A percentile compares a stretch with the other conserved stretches of the same genome.
These are phyloP conservation scores for Xylaria palmicola DNA, from an alignment of 495 filamentous ascomycete species.

Conservation along the genomic window DNA sequence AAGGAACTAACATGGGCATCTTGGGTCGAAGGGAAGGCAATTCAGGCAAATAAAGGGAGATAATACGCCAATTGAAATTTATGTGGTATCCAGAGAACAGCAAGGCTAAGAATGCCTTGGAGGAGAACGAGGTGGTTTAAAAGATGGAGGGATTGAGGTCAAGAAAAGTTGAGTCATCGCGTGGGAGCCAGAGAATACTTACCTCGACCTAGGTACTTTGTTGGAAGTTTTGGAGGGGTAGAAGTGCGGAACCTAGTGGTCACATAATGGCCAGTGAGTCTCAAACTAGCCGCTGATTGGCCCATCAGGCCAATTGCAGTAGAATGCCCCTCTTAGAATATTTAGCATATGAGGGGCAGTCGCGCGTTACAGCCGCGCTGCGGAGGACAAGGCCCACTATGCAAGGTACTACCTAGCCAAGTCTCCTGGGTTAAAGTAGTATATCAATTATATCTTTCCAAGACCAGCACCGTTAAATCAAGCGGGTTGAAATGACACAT, in stretches of 20 bases:
- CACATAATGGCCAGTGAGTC: neutral
- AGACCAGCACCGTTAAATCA: too few relatives aligned
- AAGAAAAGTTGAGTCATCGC: neutral
- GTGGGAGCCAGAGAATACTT: neutral
- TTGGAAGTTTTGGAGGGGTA: neutral
- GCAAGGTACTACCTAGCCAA: too few relatives aligned
- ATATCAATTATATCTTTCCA: too few relatives aligned
- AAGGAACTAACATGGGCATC: too few relatives aligned
- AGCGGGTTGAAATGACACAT: too few relatives aligned
- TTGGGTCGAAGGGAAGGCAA: neutral
- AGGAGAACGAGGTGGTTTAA: too few relatives aligned
- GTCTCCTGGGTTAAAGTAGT: too few relatives aligned
- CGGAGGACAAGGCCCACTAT: too few relatives aligned
- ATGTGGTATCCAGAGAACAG: neutral
- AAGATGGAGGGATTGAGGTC: too few relatives aligned
- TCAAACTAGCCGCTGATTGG: neutral
- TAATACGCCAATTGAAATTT: neutral
- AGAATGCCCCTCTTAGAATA: neutral
- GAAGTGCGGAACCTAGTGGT: neutral
- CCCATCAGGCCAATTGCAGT: neutral
- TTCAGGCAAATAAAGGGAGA: neutral
- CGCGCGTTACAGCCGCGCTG: too few relatives aligned
- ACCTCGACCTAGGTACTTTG: too few relatives aligned
- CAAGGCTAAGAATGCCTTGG: too few relatives aligned
- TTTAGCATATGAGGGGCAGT: neutral